Evolutionary conservation across 2,329 filamentous ascomycete genomes (phyloP).

Genomic region (Phoma sp.): DNA sequence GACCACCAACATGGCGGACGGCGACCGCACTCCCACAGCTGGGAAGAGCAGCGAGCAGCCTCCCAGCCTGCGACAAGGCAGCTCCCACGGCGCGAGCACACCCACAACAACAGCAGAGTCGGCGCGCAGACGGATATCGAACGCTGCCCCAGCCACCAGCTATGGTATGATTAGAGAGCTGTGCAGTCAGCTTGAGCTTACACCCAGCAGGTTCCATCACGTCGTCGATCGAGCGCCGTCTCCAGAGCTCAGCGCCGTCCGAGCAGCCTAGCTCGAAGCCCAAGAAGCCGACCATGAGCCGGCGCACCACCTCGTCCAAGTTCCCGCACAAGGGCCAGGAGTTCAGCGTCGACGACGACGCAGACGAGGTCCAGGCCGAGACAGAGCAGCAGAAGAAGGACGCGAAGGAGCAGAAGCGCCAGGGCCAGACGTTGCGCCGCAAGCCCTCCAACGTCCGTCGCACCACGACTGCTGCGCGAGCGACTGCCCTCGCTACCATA

Average conservation of each 20-base stretch:
- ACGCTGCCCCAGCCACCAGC: constrained; percentile 34
- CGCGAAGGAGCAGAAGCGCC: constrained; percentile 24
- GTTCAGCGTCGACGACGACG: constrained; percentile 90
- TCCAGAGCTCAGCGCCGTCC: constrained; percentile 26
- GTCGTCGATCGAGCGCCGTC: constrained; percentile 39
- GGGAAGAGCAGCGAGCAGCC: constrained; percentile 32
- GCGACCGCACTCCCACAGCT: constrained; percentile 32
- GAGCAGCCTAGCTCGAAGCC: constrained; percentile 47
- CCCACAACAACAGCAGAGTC: constrained; percentile 32
- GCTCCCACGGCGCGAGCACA: constrained; percentile 33
- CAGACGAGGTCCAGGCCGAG: constrained; percentile 68
- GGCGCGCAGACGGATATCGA: constrained; percentile 39
- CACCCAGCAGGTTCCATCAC: constrained; percentile 43
- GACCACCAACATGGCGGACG: constrained; percentile 38
- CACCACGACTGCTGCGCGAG: constrained; percentile 48
- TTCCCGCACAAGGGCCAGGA: constrained; percentile 81
- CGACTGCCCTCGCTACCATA: constrained; percentile 56
- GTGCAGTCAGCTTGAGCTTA: constrained; percentile 10
- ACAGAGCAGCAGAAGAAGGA: constrained; percentile 29
- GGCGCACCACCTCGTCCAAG: constrained; percentile 75
- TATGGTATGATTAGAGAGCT: constrained; percentile 36
- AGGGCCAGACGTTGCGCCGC: constrained; percentile 51
- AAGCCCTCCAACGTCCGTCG: constrained; percentile 60
- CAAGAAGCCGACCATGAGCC: constrained; percentile 74
- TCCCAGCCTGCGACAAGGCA: constrained; percentile 34